Conservation (phyloP, 2,329 filamentous ascomycete genomes). For the Meredithiella fracta region DNA sequence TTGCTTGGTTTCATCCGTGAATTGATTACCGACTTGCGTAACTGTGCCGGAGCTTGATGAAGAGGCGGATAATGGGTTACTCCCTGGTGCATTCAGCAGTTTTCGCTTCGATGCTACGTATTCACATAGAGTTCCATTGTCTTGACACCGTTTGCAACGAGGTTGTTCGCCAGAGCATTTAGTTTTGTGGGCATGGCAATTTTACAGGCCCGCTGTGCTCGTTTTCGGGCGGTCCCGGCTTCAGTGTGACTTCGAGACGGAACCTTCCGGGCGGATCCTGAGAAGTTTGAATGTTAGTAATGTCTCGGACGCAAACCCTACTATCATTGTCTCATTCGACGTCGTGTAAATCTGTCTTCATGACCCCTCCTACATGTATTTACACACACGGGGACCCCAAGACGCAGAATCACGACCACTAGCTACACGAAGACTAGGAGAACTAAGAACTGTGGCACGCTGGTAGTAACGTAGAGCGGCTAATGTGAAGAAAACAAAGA, state of each 20-base stretch:
- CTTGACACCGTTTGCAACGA: conserved; percentile 24
- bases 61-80: background rate
- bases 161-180: conserved; percentile 28
- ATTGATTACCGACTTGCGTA: background rate
- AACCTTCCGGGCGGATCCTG: conserved; percentile 23
- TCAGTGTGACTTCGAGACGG: conserved; percentile 27
- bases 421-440: too few species aligned
- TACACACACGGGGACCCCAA: too few species aligned
- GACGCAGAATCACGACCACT: too few species aligned
- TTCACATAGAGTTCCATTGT: conserved; percentile 23
- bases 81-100: conserved; percentile 22
- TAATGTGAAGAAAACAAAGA: too few species aligned
- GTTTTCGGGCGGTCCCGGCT: conserved; percentile 26
- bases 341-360: background rate
- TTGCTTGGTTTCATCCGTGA: background rate
- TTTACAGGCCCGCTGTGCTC: conserved; percentile 27
- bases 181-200: conserved; percentile 28
- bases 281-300: conserved; percentile 15
- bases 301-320: background rate
- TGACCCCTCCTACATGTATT: background rate
- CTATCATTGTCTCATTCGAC: background rate
- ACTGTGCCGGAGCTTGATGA: background rate
- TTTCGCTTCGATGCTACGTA: conserved; percentile 25
- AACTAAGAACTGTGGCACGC: too few species aligned
- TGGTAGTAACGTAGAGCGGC: too few species aligned